Base-by-base conservation (phyloP, 179 eudicot species). In the Amaranthus tricolor region DNA sequence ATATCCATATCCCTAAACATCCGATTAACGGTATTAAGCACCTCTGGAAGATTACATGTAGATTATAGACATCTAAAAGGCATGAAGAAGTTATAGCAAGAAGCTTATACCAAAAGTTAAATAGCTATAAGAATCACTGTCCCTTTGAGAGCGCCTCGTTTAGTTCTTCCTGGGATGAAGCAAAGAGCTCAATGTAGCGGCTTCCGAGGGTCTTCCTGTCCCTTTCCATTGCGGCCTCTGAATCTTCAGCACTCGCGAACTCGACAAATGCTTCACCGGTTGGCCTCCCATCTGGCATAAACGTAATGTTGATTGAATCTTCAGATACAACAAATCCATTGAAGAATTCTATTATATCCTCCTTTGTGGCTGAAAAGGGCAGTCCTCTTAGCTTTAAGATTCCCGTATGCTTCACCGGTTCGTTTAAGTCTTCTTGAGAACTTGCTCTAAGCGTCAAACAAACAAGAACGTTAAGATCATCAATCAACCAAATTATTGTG, bases 241-340 rank as follows among this genome's bases (percentile, higher is more conserved):
- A 89, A 79, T 94, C 96, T 70, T 90, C 97, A 0, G 91, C 79
- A 79, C 82, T 87, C 21, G 87, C 82, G 76, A 94, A 94, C 85
- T 89, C 94, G 59, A 94, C 98, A 78, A 86, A 89, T 7, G 98
- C 94, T 75, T 94, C 98, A 43, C 98, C 98, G 5, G 96, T 89
- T 54, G 90, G 87, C 80, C 94, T 86, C 59, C 97, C 97, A n/a
- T 84, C 91, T 13, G 88, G 76, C 71, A 84, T 89, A 21, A 86
- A 79, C 14, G 87, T 85, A 60, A 94, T 76, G 78, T 92, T 90
- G 83, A 94, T 77, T 0, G 84, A 84, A 13, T 80, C 89, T 68
- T 90, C 97, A 5, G 88, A 66, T 40, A 94, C 80, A 20, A 49
- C 83, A 82, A 90, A 92, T 21, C 88, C 90, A 76, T 77, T 84